phyloP scores from a whole-genome alignment of 139 green algal species.

The Picochlorum sp. region DNA sequence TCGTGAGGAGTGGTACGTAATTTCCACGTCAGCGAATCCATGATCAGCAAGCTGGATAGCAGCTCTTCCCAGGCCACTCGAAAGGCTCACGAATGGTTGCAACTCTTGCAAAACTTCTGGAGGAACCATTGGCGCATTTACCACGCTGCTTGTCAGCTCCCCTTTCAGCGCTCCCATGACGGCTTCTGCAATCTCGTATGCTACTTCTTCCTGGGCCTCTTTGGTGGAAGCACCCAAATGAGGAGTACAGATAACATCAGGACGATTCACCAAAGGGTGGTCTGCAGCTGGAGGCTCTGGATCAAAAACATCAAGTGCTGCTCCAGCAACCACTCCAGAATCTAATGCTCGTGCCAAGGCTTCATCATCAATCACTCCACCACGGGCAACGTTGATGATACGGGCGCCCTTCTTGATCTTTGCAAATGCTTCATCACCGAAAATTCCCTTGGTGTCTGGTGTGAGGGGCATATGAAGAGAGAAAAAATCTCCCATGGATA shows the following conservation, averaged over 20 bases:
- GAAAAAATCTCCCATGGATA: constrained; percentile 69
- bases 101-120: constrained; percentile 88
- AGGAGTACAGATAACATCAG: constrained; percentile 85
- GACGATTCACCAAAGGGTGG: constrained; percentile 60
- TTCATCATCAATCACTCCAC: constrained; percentile 86
- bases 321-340: constrained; percentile 52
- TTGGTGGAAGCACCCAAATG: constrained; percentile 85
- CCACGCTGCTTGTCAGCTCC: constrained; percentile 72
- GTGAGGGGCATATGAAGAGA: constrained; percentile 85
- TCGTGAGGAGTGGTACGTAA: constrained; percentile 64
- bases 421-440: constrained; percentile 73
- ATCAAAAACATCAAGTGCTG: constrained; percentile 84
- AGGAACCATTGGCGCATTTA: constrained; percentile 90
- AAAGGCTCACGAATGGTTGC: constrained; percentile 72
- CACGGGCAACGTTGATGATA: constrained; percentile 90
- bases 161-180: constrained; percentile 80
- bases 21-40: constrained; percentile 69
- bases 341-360: constrained; percentile 76
- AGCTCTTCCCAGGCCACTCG: constrained; percentile 57
- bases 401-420: constrained; percentile 82
- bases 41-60: constrained; percentile 44
- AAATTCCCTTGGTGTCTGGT: constrained; percentile 65
- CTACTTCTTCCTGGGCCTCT: constrained; percentile 91
- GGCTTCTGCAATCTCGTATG: constrained; percentile 88
- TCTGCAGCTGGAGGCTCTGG: constrained; percentile 65